A percentile compares a stretch with the other conserved stretches of the same genome.
Conservation (phyloP, 331 rosid species). For the Phaseolus coccineus region DNA sequence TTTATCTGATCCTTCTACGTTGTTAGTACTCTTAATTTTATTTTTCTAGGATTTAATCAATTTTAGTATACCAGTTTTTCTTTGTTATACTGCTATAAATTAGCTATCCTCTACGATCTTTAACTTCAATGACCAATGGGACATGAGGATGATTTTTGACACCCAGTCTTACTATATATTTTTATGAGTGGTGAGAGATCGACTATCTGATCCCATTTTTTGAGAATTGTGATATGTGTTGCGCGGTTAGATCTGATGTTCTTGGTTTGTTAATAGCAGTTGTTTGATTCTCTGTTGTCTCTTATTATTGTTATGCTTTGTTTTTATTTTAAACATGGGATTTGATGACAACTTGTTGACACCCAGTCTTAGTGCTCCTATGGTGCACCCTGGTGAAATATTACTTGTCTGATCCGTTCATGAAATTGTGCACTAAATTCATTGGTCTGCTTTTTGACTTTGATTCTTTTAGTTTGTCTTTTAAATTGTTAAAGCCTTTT, state of each 20-base stretch:
- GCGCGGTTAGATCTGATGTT: rapidly evolving
- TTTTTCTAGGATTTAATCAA: neutral
- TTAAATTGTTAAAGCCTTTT: too few relatives aligned
- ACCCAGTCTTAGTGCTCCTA: constrained; percentile 52
- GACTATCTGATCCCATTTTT: constrained; percentile 55
- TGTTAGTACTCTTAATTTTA: neutral
- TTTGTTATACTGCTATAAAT: too few relatives aligned
- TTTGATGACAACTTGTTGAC: constrained; percentile 47
- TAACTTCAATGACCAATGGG: constrained; percentile 3
- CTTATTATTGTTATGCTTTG: neutral
- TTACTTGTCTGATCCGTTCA: constrained; percentile 51
- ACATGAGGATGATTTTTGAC: constrained; percentile 52
- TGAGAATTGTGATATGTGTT: neutral
- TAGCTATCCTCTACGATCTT: too few relatives aligned
- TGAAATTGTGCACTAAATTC: too few relatives aligned
- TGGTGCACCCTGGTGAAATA: constrained; percentile 47
- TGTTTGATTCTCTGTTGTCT: neutral
- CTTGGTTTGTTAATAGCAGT: neutral
- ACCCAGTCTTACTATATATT: constrained; percentile 55
- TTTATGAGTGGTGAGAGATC: constrained; percentile 51
- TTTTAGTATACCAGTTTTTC: neutral
- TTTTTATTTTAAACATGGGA: neutral
- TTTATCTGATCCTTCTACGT: constrained; percentile 61
- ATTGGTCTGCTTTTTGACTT: too few relatives aligned
- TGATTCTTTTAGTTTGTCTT: too few relatives aligned